Evolutionary conservation across 31 red algal species (phyloP).

Genomic region (Bonnemaisonia californica): DNA sequence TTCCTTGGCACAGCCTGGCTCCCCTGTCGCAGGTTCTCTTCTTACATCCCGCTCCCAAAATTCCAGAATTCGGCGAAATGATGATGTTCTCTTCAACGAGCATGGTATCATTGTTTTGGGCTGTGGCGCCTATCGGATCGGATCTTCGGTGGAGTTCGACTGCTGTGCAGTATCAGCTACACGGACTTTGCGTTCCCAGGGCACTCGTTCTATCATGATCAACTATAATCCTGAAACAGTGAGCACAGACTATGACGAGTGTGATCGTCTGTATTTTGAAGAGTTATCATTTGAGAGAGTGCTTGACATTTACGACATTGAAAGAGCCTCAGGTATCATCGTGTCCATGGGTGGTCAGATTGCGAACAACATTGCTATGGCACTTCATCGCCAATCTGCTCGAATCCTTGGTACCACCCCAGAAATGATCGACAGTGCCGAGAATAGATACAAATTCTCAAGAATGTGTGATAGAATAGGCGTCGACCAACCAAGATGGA

Average conservation of each 20-base stretch:
- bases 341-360: slow-evolving; percentile 99
- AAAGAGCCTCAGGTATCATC: slow-evolving; percentile 82
- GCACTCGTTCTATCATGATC: slow-evolving; percentile 89
- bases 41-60: slow-evolving; percentile 7
- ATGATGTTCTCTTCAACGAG: slow-evolving; percentile 74
- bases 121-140: slow-evolving; percentile 95
- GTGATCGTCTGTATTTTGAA: slow-evolving; percentile 99
- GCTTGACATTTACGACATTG: slow-evolving; percentile 90
- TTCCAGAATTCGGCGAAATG: slow-evolving; percentile 8
- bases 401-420: slow-evolving; percentile 94
- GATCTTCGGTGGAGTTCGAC: slow-evolving; percentile 98
- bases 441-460: slow-evolving; percentile 97
- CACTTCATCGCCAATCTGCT: slow-evolving; percentile 78
- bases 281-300: slow-evolving; percentile 96
- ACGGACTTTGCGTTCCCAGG: slow-evolving; percentile 74
- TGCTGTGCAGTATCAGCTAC: slow-evolving; percentile 92
- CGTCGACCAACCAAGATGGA: slow-evolving; percentile 95
- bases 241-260: slow-evolving; percentile 97
- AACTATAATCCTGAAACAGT: slow-evolving; percentile 99
- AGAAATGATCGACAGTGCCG: slow-evolving; percentile 96
- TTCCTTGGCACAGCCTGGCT: neutral
- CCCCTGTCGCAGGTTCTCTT: neutral
- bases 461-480: slow-evolving; percentile 94
- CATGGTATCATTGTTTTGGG: slow-evolving; percentile 96
- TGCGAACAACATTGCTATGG: slow-evolving; percentile 97